Conservation (phyloP, 805 yeast species). For the Nakazawaea wyomingensis region DNA sequence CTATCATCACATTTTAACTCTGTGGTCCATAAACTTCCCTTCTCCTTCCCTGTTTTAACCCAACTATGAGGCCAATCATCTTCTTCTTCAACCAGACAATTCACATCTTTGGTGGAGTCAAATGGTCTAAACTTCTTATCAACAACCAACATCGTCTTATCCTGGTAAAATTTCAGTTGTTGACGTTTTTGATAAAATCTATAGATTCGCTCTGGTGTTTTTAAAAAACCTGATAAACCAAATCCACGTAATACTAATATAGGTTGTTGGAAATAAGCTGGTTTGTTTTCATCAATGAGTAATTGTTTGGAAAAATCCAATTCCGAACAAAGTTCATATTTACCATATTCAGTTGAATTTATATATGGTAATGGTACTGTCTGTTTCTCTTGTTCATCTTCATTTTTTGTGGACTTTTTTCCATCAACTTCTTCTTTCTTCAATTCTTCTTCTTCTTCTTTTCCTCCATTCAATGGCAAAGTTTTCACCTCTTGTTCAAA, state of each 20-base stretch:
- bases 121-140: conserved; percentile 51
- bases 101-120: conserved; percentile 39
- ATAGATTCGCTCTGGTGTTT: conserved; percentile 69
- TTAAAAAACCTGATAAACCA: conserved; percentile 71
- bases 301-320: conserved; percentile 32
- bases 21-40: conserved; percentile 83
- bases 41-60: conserved; percentile 71
- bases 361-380: conserved; percentile 58
- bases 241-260: conserved; percentile 71
- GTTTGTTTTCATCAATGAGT: conserved; percentile 28
- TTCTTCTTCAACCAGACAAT: conserved; percentile 58
- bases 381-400: conserved; percentile 23
- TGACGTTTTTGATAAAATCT: conserved; percentile 71
- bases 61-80: conserved; percentile 82
- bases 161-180: conserved; percentile 58
- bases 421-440: conserved; percentile 32
- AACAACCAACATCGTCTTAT: conserved; percentile 47
- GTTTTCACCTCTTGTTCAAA: neutral
- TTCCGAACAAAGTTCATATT: conserved; percentile 56
- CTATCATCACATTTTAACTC: conserved; percentile 68
- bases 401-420: conserved; percentile 18
- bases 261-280: conserved; percentile 72
- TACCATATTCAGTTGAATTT: conserved; percentile 47
- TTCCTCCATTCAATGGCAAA: too few species aligned
- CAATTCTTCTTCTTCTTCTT: too few species aligned